Evolutionary conservation across 768 basidiomycete species (phyloP).

Genomic region (Phanerodontia chrysosporium): DNA sequence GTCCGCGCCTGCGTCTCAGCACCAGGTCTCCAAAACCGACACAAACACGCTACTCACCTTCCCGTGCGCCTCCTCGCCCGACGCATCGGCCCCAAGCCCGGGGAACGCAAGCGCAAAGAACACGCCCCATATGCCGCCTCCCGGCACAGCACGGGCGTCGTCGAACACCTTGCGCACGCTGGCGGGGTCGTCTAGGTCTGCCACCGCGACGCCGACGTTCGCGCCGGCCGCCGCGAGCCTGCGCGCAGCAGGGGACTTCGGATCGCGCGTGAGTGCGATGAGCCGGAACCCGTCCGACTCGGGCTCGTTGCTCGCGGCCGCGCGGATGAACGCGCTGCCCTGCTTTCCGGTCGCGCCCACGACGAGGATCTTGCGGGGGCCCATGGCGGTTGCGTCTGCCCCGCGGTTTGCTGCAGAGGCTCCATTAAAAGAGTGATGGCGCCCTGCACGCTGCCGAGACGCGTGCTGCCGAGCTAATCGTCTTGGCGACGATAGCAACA

Average conservation of each 20-base stretch:
- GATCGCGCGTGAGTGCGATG: no score
- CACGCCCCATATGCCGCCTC: conserved; percentile 32
- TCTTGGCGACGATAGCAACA: no score
- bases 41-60: conserved; percentile 26
- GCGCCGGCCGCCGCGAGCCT: conserved; percentile 17
- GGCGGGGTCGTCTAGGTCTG: conserved; percentile 27
- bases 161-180: conserved; percentile 33
- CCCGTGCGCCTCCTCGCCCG: conserved; percentile 37
- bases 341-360: conserved; percentile 6
- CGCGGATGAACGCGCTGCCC: conserved; percentile 4
- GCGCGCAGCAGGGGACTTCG: background rate
- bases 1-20: background rate
- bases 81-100: conserved; percentile 36
- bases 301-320: no score
- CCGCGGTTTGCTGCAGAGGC: background rate
- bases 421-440: background rate
- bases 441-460: no score
- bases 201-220: conserved; percentile 31
- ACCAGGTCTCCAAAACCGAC: background rate
- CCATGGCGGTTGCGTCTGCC: background rate
- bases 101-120: conserved; percentile 37
- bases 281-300: no score
- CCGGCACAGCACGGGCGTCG: conserved; percentile 24
- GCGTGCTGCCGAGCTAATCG: no score
- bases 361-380: conserved; percentile 2